Evolutionary conservation across 2,329 filamentous ascomycete species (phyloP).

Genomic region (Sphaerulina vaccinii): DNA sequence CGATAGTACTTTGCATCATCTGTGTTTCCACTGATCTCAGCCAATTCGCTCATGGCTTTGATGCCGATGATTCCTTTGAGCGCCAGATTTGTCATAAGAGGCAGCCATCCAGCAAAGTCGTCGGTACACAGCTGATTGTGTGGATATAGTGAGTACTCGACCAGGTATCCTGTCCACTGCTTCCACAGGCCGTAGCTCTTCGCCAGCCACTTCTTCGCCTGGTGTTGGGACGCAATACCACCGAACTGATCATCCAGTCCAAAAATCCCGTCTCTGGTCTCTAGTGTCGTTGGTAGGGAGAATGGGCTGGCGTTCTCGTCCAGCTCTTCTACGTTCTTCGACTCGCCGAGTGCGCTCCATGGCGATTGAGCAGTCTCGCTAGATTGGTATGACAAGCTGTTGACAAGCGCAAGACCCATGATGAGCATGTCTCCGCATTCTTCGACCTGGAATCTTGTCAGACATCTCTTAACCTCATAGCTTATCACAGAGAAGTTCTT

Average conservation of each 20-base stretch:
- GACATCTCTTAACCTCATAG: not conserved
- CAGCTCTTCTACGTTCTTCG: conserved; percentile 20
- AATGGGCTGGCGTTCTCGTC: conserved; percentile 50
- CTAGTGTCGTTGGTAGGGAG: conserved; percentile 42
- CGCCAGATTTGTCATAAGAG: conserved; percentile 77
- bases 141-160: conserved; percentile 72
- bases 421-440: conserved; percentile 76
- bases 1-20: conserved; percentile 58
- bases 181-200: conserved; percentile 70
- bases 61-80: conserved; percentile 83
- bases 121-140: conserved; percentile 78
- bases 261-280: conserved; percentile 51
- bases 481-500: too few relatives aligned
- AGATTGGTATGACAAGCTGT: conserved; percentile 66
- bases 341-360: conserved; percentile 51
- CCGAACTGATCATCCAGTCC: conserved; percentile 64
- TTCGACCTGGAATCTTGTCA: conserved; percentile 49
- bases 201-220: conserved; percentile 64
- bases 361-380: conserved; percentile 57
- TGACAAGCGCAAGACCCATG: conserved; percentile 66
- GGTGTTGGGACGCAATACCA: conserved; percentile 52
- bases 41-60: conserved; percentile 71
- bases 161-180: conserved; percentile 76
- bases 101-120: conserved; percentile 76
- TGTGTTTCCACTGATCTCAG: conserved; percentile 59